Evolutionary conservation across 495 filamentous ascomycete species (phyloP).

Genomic region (Aspergillus incahuasiensis): DNA sequence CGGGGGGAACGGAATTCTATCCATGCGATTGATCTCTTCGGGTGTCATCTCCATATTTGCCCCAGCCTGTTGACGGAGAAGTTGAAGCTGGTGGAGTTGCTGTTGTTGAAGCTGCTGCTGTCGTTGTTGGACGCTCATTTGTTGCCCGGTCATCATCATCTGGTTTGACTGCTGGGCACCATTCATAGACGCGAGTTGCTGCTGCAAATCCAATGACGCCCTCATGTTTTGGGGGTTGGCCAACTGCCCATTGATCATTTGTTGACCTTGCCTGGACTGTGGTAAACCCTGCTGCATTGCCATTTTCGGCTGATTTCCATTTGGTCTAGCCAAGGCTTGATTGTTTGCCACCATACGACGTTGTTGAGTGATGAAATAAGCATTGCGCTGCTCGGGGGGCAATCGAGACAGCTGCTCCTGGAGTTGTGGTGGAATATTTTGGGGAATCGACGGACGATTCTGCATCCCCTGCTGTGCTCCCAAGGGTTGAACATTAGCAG

Average conservation of each 20-base stretch:
- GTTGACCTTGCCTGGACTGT: constrained; percentile 35
- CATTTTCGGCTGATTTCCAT: constrained; percentile 24
- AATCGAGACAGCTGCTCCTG: constrained; percentile 35
- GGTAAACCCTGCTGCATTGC: constrained; percentile 28
- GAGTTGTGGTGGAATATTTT: constrained; percentile 30
- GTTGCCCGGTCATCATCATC: constrained; percentile 32
- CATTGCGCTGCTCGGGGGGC: constrained; percentile 32
- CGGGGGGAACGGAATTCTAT: constrained; percentile 37
- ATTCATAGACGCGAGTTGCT: constrained; percentile 28
- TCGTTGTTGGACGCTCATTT: constrained; percentile 34
- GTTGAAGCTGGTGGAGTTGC: constrained; percentile 31
- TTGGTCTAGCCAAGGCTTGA: constrained; percentile 23
- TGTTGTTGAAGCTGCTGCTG: constrained; percentile 30
- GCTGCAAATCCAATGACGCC: constrained; percentile 31
- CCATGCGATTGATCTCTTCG: constrained; percentile 46
- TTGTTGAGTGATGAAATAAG: constrained; percentile 32
- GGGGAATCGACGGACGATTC: constrained; percentile 32
- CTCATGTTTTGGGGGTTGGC: constrained; percentile 32
- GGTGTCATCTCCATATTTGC: constrained; percentile 37
- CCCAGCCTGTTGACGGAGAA: constrained; percentile 38
- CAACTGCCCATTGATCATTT: constrained; percentile 36
- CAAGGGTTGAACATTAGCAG: constrained; percentile 23
- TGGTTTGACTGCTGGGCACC: constrained; percentile 29
- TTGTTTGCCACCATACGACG: constrained; percentile 26
- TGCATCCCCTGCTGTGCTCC: constrained; percentile 30